Evolutionary conservation across 2,329 filamentous ascomycete species (phyloP).

Genomic region (Graphium sp.): DNA sequence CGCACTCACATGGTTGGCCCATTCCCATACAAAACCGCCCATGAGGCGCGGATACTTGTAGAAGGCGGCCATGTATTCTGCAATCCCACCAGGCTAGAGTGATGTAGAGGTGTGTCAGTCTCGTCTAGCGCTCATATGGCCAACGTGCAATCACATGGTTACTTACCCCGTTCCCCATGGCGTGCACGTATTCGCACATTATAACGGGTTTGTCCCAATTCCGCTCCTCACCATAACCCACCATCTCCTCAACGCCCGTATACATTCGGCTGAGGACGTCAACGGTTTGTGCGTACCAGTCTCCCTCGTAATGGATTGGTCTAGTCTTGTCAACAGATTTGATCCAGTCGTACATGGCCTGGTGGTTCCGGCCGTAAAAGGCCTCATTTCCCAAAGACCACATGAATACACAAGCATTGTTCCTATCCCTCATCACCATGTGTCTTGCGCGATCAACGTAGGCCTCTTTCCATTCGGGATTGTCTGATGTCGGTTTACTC

Average conservation of each 20-base stretch:
- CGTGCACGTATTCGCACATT: slow-evolving; percentile 36
- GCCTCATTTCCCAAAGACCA: slow-evolving; percentile 61
- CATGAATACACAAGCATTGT: slow-evolving; percentile 49
- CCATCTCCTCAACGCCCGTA: slow-evolving; percentile 27
- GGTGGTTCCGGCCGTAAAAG: slow-evolving; percentile 52
- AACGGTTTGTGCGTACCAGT: slow-evolving; percentile 35
- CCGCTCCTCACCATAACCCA: slow-evolving; percentile 19
- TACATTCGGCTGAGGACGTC: slow-evolving; percentile 57
- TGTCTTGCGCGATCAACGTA: slow-evolving; percentile 52
- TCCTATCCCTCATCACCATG: slow-evolving; percentile 40
- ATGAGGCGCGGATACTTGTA: slow-evolving; percentile 31
- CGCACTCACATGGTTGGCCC: slow-evolving; percentile 41
- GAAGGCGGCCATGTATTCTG: slow-evolving; percentile 52
- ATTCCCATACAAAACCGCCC: slow-evolving; percentile 51
- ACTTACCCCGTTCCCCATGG: slow-evolving; percentile 68
- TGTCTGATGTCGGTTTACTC: slow-evolving; percentile 38
- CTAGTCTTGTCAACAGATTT: slow-evolving; percentile 37
- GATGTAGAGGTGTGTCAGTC: too few species aligned
- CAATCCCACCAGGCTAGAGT: slow-evolving; percentile 41
- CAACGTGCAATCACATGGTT: too few species aligned
- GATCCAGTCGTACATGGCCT: slow-evolving; percentile 49
- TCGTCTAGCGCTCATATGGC: too few species aligned
- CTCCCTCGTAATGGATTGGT: slow-evolving; percentile 50
- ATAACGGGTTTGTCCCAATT: slow-evolving; percentile 39
- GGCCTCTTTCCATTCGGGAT: slow-evolving; percentile 41